Conservation (phyloP, 306 rosid genomes). For the Coriaria nepalensis region DNA sequence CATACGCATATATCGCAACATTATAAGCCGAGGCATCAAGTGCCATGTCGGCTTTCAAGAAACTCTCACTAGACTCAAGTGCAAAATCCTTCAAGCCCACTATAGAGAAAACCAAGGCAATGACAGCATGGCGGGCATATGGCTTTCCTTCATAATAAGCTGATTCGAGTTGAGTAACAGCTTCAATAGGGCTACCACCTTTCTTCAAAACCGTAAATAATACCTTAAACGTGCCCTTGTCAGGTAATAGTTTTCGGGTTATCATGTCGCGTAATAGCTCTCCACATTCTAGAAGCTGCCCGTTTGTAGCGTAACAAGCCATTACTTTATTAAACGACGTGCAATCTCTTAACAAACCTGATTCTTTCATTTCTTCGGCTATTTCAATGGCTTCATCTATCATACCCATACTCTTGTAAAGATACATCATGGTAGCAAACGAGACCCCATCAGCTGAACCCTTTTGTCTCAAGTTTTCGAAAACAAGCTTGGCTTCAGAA, state of each 20-base stretch:
- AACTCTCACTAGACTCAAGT: conserved; percentile 36
- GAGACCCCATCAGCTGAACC: conserved; percentile 49
- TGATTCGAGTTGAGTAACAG: conserved; percentile 60
- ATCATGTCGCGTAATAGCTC: conserved; percentile 71
- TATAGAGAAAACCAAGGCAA: conserved; percentile 46
- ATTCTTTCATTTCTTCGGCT: conserved; percentile 74
- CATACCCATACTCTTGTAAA: conserved; percentile 57
- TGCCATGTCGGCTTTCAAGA: conserved; percentile 37
- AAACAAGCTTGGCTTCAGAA: conserved; percentile 54
- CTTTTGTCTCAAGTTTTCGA: conserved; percentile 42
- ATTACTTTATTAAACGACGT: conserved; percentile 61
- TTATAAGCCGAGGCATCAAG: conserved; percentile 56
- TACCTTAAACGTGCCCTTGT: conserved; percentile 45
- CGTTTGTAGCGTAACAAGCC: conserved; percentile 45
- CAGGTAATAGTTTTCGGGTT: conserved; percentile 55
- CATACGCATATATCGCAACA: conserved; percentile 55
- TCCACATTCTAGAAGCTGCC: conserved; percentile 58
- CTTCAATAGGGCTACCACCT: conserved; percentile 56
- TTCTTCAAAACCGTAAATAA: conserved; percentile 58
- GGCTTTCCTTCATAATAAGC: conserved; percentile 60
- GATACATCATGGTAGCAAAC: conserved; percentile 59
- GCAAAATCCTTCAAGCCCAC: conserved; percentile 74
- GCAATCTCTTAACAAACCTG: conserved; percentile 60
- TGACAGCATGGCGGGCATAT: conserved; percentile 50
- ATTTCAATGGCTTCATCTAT: conserved; percentile 62